phyloP scores from a whole-genome alignment of 2,329 filamentous ascomycete species.

The Fusarium mexicanum region DNA sequence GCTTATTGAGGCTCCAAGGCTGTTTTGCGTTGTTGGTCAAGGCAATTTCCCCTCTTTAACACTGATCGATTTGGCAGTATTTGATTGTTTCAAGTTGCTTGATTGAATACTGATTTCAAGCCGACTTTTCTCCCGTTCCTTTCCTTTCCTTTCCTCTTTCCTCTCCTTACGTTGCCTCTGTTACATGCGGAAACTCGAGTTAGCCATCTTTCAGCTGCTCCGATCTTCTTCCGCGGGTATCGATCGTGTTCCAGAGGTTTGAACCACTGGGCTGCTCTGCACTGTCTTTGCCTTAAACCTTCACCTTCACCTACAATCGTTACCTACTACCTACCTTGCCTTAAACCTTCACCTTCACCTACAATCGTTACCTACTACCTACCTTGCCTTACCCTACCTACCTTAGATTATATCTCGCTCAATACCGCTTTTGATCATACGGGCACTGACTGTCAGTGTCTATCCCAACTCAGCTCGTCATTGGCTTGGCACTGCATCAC shows the following conservation, averaged over 20 bases:
- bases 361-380: background rate
- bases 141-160: background rate
- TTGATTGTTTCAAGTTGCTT: background rate
- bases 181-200: constrained; percentile 18
- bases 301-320: background rate
- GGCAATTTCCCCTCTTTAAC: constrained; percentile 18
- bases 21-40: constrained; percentile 14
- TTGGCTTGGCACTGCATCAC: constrained; percentile 28
- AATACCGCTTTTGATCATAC: background rate
- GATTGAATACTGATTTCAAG: background rate
- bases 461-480: background rate
- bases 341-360: background rate
- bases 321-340: background rate
- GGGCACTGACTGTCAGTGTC: background rate
- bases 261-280: background rate
- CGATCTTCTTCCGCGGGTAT: constrained; percentile 37
- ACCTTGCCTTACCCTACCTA: constrained; percentile 5
- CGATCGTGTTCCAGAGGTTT: constrained; percentile 34
- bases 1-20: constrained; percentile 11
- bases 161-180: background rate
- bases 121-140: background rate
- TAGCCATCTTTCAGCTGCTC: constrained; percentile 17
- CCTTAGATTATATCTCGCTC: background rate
- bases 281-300: background rate
- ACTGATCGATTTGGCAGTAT: background rate